These are phyloP conservation scores for Microcera coccophila DNA, from an alignment of 2,329 filamentous ascomycete genomes.

Conservation along the genomic window DNA sequence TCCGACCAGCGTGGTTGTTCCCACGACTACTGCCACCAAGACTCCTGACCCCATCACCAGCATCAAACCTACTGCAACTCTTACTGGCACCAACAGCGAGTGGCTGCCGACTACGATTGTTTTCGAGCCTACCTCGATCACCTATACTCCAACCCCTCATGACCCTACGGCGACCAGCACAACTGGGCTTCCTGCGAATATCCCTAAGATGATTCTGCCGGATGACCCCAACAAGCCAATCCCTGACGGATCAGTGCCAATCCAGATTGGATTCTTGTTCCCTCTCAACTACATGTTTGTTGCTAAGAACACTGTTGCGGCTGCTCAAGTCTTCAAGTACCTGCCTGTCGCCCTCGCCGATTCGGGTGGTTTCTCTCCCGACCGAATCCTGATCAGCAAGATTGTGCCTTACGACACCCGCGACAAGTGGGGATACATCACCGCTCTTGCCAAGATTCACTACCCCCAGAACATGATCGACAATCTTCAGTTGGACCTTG, in stretches of 20 bases:
- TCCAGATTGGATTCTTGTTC: conserved; percentile 82
- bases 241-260: conserved; percentile 63
- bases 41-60: conserved; percentile 34
- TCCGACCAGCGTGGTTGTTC: conserved; percentile 6
- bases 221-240: conserved; percentile 49
- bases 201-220: conserved; percentile 75
- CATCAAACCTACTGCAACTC: conserved; percentile 41
- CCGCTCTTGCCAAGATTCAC: conserved; percentile 65
- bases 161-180: conserved; percentile 38
- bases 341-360: conserved; percentile 68
- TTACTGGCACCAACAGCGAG: conserved; percentile 41
- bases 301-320: conserved; percentile 64
- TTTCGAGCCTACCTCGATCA: conserved; percentile 45
- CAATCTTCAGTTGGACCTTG: conserved; percentile 64
- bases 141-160: conserved; percentile 24
- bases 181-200: conserved; percentile 57
- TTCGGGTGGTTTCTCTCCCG: conserved; percentile 52
- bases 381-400: conserved; percentile 62
- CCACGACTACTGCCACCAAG: conserved; percentile 19
- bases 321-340: conserved; percentile 78
- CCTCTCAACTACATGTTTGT: conserved; percentile 83
- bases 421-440: conserved; percentile 68
- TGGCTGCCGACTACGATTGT: conserved; percentile 61
- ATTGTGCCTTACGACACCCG: conserved; percentile 75
- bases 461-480: conserved; percentile 69